Conservation (phyloP, 1,139 yeast genomes). For the Nadsonia commutata region DNA sequence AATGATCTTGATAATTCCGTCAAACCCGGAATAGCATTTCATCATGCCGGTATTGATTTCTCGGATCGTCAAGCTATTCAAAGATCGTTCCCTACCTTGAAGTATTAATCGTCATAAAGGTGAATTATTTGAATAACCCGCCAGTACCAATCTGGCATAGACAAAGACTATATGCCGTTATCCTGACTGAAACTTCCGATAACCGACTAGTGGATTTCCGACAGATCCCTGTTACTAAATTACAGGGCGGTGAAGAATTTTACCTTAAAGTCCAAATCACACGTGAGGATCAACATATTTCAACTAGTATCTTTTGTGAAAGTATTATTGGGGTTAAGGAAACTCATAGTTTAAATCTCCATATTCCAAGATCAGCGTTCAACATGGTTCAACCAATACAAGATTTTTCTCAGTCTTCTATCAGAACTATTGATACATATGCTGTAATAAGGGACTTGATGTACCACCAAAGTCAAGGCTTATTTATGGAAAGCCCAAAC, state of each 20-base stretch:
- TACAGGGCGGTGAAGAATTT: neutral
- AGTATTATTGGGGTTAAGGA: neutral
- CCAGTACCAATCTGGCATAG: neutral
- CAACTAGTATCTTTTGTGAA: neutral
- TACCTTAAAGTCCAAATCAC: neutral
- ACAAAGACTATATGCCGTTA: neutral
- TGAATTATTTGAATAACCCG: neutral
- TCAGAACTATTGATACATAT: neutral
- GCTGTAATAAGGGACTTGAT: neutral
- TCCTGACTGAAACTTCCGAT: neutral
- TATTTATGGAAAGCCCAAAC: no score
- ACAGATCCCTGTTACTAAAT: neutral
- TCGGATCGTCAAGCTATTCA: conserved; percentile 26
- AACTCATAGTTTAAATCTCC: neutral
- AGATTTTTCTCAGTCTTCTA: no score
- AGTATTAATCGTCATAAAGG: neutral
- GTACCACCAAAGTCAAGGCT: neutral
- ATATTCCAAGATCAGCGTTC: neutral
- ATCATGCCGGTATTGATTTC: conserved; percentile 41
- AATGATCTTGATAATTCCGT: conserved; percentile 20
- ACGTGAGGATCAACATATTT: neutral
- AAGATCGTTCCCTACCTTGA: neutral
- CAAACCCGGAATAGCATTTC: conserved; percentile 33
- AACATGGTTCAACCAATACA: no score
- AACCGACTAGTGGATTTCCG: neutral